These are phyloP conservation scores for Diaporthe humulicola DNA, from an alignment of 2,329 filamentous ascomycete species.

Conservation along the genomic window DNA sequence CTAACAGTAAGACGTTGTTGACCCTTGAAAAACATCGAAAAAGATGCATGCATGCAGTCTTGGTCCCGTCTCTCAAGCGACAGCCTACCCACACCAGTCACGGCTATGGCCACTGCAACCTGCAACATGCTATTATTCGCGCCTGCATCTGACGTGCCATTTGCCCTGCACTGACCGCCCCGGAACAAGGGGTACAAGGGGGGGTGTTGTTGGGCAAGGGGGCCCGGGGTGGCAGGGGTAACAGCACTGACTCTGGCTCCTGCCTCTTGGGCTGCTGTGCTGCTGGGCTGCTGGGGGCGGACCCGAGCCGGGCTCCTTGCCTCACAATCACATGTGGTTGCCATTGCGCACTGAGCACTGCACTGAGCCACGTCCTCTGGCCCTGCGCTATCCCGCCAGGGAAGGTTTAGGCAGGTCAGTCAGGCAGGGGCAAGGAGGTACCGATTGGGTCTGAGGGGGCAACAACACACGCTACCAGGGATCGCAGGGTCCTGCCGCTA, in stretches of 20 bases:
- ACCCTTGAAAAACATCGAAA: constrained; percentile 9
- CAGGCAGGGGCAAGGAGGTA: constrained; percentile 8
- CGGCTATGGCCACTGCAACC: constrained; percentile 1
- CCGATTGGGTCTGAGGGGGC: not conserved
- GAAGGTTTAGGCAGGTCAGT: not conserved
- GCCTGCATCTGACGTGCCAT: constrained; percentile 26
- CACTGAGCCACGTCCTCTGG: not conserved
- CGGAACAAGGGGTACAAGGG: constrained; percentile 10
- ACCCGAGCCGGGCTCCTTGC: not conserved
- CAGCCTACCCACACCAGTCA: not conserved
- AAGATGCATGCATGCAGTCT: constrained; percentile 7
- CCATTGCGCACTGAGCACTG: constrained; percentile 7
- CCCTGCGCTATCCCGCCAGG: not conserved
- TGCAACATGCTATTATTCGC: constrained; percentile 5
- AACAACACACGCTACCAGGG: constrained; percentile 2
- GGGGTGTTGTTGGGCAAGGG: not conserved
- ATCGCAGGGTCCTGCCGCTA: constrained; percentile 23
- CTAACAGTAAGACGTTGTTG: not conserved
- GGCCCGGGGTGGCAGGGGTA: not conserved
- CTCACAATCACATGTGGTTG: constrained; percentile 10
- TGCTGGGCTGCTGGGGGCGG: too few species aligned
- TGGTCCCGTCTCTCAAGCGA: constrained; percentile 22
- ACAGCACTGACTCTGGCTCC: constrained; percentile 12
- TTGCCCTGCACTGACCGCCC: constrained; percentile 30
- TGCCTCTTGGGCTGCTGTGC: not conserved